Conservation (phyloP, 1,284 basidiomycete genomes). For the Boletus semigastroideus region DNA sequence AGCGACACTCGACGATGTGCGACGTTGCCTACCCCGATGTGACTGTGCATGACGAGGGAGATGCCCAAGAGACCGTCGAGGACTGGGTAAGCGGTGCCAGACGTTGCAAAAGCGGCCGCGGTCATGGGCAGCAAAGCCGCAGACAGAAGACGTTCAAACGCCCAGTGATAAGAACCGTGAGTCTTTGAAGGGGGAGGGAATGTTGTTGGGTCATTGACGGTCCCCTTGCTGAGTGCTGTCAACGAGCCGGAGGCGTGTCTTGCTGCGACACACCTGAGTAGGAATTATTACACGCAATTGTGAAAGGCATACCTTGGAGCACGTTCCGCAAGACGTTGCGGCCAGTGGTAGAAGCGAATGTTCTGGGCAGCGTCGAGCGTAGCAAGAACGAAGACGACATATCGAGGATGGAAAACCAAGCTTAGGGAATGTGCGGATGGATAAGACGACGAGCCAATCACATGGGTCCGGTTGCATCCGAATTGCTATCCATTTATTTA, state of each 20-base stretch:
- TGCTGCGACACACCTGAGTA: constrained; percentile 25
- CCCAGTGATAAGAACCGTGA: constrained; percentile 97
- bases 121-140: constrained; percentile 89
- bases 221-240: constrained; percentile 87
- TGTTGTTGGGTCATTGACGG: constrained; percentile 92
- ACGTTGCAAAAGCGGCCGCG: constrained; percentile 74
- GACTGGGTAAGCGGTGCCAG: constrained; percentile 73
- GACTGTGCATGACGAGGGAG: constrained; percentile 89
- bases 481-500: too few relatives aligned
- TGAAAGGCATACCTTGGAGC: constrained; percentile 31
- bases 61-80: constrained; percentile 88
- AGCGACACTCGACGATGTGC: not conserved
- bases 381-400: constrained; percentile 55
- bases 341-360: constrained; percentile 40
- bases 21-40: constrained; percentile 74
- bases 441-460: too few relatives aligned
- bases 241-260: constrained; percentile 37
- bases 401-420: constrained; percentile 13
- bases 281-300: not conserved
- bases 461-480: not conserved
- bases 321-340: constrained; percentile 40
- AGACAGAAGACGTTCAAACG: constrained; percentile 90
- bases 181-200: constrained; percentile 81
- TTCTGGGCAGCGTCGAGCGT: constrained; percentile 48
- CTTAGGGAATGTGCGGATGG: not conserved